Conservation (phyloP, 169 alveolate species). For the Besnoitia besnoiti region DNA sequence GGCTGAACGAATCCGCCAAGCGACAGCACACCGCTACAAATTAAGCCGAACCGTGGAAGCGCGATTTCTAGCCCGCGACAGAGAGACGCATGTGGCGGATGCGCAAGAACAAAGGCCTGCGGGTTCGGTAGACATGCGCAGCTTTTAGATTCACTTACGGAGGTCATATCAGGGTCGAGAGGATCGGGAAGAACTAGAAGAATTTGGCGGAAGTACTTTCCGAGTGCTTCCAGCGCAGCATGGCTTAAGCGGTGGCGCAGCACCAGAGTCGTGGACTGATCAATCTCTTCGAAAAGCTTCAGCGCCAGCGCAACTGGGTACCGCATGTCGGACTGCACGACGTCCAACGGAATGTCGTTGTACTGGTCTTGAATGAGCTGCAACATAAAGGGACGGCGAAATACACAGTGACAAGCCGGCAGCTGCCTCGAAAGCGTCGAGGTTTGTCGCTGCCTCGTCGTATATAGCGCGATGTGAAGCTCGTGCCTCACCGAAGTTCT, state of each 20-base stretch:
- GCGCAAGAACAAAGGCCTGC: background rate
- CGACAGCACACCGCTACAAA: no score
- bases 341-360: conserved; percentile 5
- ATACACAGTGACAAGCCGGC: no score
- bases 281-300: background rate
- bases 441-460: no score
- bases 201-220: background rate
- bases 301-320: conserved; percentile 15
- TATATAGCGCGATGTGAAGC: no score
- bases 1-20: no score
- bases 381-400: background rate
- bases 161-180: background rate
- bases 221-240: background rate
- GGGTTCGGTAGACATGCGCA: background rate
- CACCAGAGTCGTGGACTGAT: conserved; percentile 12
- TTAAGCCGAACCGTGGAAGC: no score
- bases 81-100: background rate
- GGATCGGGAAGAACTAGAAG: conserved; percentile 10
- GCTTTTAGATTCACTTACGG: background rate
- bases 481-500: no score
- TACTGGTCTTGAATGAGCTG: conserved; percentile 19
- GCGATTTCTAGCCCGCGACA: background rate
- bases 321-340: background rate
- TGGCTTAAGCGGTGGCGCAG: background rate
- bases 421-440: no score